Conservation (phyloP, 805 yeast species). For the Dipodascopsis uninucleata region DNA sequence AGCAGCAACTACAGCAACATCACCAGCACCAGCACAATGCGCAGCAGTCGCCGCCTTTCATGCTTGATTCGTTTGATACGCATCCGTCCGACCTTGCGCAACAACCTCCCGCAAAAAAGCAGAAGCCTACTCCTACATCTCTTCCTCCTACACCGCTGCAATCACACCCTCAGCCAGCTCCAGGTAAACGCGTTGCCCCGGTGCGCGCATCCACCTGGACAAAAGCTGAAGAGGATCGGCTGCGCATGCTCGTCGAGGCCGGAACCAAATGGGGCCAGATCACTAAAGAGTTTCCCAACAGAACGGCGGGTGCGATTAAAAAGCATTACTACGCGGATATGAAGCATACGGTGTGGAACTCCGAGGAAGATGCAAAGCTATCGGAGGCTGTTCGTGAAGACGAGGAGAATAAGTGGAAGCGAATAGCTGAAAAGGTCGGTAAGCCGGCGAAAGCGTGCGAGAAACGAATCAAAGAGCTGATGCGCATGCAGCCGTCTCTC, state of each 20-base stretch:
- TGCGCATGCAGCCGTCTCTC: conserved; percentile 8
- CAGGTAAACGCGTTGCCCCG: neutral
- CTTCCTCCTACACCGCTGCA: conserved; percentile 2
- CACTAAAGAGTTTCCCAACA: conserved; percentile 31
- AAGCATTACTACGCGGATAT: conserved; percentile 36
- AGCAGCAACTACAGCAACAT: too few relatives aligned
- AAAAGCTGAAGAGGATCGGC: conserved; percentile 24
- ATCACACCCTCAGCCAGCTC: conserved; percentile 3
- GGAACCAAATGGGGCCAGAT: conserved; percentile 33
- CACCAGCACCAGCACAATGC: neutral
- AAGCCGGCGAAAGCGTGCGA: conserved; percentile 32
- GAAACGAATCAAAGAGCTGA: conserved; percentile 27
- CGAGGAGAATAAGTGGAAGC: conserved; percentile 31
- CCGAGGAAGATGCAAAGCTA: conserved; percentile 30
- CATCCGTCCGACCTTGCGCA: conserved; percentile 13
- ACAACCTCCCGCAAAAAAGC: conserved; percentile 16
- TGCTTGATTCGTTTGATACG: conserved; percentile 17
- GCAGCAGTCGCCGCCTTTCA: conserved; percentile 9
- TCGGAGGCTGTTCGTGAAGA: conserved; percentile 29
- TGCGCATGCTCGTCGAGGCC: conserved; percentile 29
- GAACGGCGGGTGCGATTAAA: conserved; percentile 35
- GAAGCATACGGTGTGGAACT: conserved; percentile 32
- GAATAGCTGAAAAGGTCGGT: conserved; percentile 31
- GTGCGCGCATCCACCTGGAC: conserved; percentile 24
- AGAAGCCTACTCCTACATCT: conserved; percentile 4